Evolutionary conservation across 129 eudicot species (phyloP).

Genomic region (Chrysanthemum makinoi): DNA sequence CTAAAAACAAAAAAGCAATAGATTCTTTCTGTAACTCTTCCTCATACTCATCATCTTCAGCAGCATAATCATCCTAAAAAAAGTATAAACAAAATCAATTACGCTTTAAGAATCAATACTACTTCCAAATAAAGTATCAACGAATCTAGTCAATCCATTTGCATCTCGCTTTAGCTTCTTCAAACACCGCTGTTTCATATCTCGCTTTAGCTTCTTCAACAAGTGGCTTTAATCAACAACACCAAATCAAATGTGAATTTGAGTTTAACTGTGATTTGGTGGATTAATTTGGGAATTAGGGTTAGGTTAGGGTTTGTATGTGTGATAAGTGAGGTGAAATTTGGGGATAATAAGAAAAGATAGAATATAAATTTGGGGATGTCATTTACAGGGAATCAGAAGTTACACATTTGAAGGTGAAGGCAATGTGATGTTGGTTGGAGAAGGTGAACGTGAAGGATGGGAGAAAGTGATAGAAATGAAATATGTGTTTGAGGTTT

Average conservation of each 20-base stretch:
- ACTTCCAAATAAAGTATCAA: conserved; percentile 15
- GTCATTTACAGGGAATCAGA: no score
- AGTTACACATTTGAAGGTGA: no score
- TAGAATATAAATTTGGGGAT: no score
- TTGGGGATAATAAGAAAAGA: no score
- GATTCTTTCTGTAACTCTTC: conserved; percentile 80
- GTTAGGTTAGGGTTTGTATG: no score
- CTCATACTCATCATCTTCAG: conserved; percentile 90
- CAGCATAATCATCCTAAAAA: conserved; percentile 93
- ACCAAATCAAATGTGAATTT: conserved; percentile 22
- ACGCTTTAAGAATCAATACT: conserved; percentile 13
- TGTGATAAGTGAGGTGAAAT: no score
- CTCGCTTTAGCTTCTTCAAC: conserved; percentile 94
- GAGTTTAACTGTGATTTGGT: no score
- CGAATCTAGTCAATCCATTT: conserved; percentile 15
- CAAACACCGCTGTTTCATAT: conserved; percentile 78
- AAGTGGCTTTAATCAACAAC: conserved; percentile 55
- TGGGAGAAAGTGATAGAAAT: no score
- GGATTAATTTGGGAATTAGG: no score
- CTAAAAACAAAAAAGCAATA: conserved; percentile 84
- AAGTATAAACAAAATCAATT: conserved; percentile 14
- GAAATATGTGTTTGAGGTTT: no score
- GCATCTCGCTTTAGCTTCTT: conserved; percentile 7
- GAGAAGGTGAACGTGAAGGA: no score
- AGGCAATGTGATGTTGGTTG: no score